Evolutionary conservation across 179 eudicot genomes (phyloP), one percentile per base, ranked within the genome.

Genomic region (Dionaea muscipula): DNA sequence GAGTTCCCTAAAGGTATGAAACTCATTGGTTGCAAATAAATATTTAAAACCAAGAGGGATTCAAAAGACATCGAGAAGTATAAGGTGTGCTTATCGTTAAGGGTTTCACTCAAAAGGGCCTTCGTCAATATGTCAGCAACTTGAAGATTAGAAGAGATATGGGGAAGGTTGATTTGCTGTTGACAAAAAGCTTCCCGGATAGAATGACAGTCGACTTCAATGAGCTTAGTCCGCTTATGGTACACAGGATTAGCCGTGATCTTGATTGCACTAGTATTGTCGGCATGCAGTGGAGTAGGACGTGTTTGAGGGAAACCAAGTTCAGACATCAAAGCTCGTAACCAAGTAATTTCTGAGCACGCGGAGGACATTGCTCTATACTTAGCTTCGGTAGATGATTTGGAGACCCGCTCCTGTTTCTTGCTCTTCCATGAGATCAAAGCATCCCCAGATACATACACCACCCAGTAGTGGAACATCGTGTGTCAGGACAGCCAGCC

Each of bases 391-490:
- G n/a, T n/a, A n/a, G n/a, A n/a, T n/a, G n/a, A n/a, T n/a, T n/a
- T n/a, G n/a, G n/a, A 38, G n/a, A 14, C 43, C 43, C 12, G 12
- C n/a, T 38, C 43, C n/a, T 11, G 43, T 14, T 2, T n/a, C n/a
- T n/a, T n/a, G n/a, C n/a, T n/a, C n/a, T n/a, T n/a, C n/a, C n/a
- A n/a, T n/a, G n/a, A n/a, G 43, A 38, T 38, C 12, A 9, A 9
- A 11, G 43, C 43, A 2, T 38, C n/a, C 43, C 55, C 10, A 51
- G 35, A 51, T 8, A 51, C 35, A 51, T 51, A 26, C 55, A 51
- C 35, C 55, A 51, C 24, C 31, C 15, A 7, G 15, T 51, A 11
- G 16, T 26, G 13, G 55, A 51, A 11, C 7, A 51, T 17, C 16
- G 16, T 27, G n/a, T n/a, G n/a, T n/a, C n/a, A n/a, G n/a, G n/a